Evolutionary conservation across 192 early-diverging fungal genomes (phyloP).

Genomic region (Gryganskiella cystojenkinii): DNA sequence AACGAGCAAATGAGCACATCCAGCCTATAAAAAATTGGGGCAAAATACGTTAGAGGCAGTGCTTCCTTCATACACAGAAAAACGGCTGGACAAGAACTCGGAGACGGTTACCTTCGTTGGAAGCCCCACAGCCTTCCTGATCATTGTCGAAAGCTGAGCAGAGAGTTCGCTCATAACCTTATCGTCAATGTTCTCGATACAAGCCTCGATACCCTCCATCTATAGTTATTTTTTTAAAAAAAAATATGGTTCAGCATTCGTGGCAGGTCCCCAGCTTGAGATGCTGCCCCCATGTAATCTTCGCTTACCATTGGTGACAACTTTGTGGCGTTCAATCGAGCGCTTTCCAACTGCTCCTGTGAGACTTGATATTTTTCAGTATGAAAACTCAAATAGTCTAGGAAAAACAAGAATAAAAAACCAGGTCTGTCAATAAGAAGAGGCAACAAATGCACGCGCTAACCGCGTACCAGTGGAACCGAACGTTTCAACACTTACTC

Average conservation of each 20-base stretch:
- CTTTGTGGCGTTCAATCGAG: conserved; percentile 83
- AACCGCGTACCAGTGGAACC: background rate
- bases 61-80: background rate
- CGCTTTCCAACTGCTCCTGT: conserved; percentile 85
- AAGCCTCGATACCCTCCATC: conserved; percentile 89
- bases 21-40: conserved; percentile 68
- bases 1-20: conserved; percentile 87
- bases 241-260: background rate
- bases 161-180: conserved; percentile 72
- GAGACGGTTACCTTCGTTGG: conserved; percentile 72
- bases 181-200: conserved; percentile 81
- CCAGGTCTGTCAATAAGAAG: background rate
- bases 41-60: background rate
- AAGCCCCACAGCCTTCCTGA: conserved; percentile 87
- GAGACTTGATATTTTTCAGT: conserved; percentile 87
- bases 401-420: background rate
- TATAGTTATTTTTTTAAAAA: background rate
- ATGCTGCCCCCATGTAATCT: no score
- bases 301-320: conserved; percentile 80
- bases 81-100: background rate
- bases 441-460: background rate
- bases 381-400: conserved; percentile 91
- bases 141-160: conserved; percentile 74
- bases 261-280: background rate
- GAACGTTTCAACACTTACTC: conserved; percentile 43